Percentiles rank a stretch among this genome's conserved stretches.
phyloP scores from a whole-genome alignment of 768 basidiomycete genomes.

The Serendipita sp. region DNA sequence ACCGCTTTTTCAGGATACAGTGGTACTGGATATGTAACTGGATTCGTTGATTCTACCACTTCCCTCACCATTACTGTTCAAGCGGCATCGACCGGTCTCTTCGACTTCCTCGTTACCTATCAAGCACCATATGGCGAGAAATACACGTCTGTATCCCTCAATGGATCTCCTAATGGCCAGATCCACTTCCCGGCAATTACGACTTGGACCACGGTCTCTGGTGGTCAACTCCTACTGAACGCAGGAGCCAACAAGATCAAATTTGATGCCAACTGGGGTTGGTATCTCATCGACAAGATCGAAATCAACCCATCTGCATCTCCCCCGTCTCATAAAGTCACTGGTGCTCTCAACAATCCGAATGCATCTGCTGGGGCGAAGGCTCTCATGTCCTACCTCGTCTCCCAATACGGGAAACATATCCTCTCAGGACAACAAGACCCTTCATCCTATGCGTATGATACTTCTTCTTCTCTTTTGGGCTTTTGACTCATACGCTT shows the following conservation, averaged over 20 bases:
- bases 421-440: slow-evolving; percentile 9
- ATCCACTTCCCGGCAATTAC: neutral
- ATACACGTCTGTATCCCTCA: neutral
- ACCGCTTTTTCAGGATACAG: slow-evolving; percentile 1
- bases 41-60: neutral
- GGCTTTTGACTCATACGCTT: neutral
- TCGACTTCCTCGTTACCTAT: neutral
- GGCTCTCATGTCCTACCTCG: neutral
- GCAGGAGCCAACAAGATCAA: slow-evolving; percentile 6
- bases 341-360: neutral
- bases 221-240: slow-evolving; percentile 7
- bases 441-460: neutral
- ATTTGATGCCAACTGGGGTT: slow-evolving; percentile 9
- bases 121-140: neutral
- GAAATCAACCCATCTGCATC: neutral
- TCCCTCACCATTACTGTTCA: neutral
- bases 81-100: neutral
- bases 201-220: neutral
- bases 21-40: slow-evolving; percentile 6
- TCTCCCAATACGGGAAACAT: slow-evolving; percentile 4
- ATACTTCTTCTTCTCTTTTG: neutral
- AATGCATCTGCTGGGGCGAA: neutral
- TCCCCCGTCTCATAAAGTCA: slow-evolving; percentile 9
- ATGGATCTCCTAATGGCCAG: neutral
- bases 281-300: slow-evolving; percentile 9